These are phyloP conservation scores for Aspergillus bombycis DNA, from an alignment of 2,329 filamentous ascomycete genomes.

Conservation along the genomic window DNA sequence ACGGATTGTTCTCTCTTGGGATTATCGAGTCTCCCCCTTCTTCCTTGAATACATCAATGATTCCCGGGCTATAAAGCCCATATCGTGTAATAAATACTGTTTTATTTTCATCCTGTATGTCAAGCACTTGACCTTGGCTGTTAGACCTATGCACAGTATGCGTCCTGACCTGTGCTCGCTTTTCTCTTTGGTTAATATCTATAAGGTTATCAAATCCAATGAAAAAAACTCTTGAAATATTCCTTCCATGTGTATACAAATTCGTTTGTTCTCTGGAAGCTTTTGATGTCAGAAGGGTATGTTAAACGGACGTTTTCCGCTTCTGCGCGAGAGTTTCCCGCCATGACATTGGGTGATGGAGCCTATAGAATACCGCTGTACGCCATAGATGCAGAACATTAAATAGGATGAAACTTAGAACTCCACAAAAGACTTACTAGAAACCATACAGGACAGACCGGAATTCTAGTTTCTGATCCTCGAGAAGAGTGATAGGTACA, in stretches of 20 bases:
- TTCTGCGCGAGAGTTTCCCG: slow-evolving; percentile 11
- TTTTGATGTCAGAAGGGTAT: background rate
- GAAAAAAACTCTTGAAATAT: background rate
- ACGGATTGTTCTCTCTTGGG: slow-evolving; percentile 14
- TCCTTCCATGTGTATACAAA: background rate
- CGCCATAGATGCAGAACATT: background rate
- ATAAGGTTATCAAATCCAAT: slow-evolving; percentile 1
- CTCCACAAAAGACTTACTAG: background rate
- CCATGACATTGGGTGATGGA: background rate
- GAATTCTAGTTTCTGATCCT: background rate
- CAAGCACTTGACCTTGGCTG: background rate
- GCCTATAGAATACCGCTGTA: background rate
- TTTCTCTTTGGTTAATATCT: slow-evolving; percentile 1
- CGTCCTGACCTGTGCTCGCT: background rate
- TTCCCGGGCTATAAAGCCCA: slow-evolving; percentile 21
- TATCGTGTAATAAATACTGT: slow-evolving; percentile 15
- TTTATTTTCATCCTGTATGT: slow-evolving; percentile 11
- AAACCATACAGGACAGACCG: background rate
- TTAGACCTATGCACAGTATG: background rate
- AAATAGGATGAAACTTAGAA: background rate
- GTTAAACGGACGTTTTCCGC: slow-evolving; percentile 9
- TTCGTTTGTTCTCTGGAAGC: no score
- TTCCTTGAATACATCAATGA: slow-evolving; percentile 19
- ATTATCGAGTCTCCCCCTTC: slow-evolving; percentile 7
- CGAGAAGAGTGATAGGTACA: background rate